A percentile compares a stretch with the other conserved stretches of the same genome.
Evolutionary conservation across 352 stramenopile genomes (phyloP).

Genomic region (Paralagenidium karlingii): DNA sequence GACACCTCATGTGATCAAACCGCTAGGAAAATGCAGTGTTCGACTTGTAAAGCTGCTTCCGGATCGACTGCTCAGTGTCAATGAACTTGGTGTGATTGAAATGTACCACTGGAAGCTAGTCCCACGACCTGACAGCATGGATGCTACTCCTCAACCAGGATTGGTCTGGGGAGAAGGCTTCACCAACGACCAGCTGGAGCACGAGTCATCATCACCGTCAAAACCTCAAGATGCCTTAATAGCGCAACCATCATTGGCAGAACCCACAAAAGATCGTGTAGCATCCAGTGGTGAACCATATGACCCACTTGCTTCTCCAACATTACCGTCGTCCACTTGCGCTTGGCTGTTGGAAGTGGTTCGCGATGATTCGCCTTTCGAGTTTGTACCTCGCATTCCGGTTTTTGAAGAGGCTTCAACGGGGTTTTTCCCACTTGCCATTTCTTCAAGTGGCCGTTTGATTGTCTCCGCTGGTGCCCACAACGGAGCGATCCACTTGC

Average conservation of each 20-base stretch:
- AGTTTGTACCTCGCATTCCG: slow-evolving; percentile 66
- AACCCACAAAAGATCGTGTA: too few relatives aligned
- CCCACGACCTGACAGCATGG: slow-evolving; percentile 10
- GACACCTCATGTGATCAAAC: slow-evolving; percentile 49
- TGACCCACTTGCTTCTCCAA: too few relatives aligned
- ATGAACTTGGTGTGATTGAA: slow-evolving; percentile 77
- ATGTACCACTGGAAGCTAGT: slow-evolving; percentile 75
- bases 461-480: slow-evolving; percentile 55
- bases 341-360: slow-evolving; percentile 58
- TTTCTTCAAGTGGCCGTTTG: slow-evolving; percentile 61
- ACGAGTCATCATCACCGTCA: too few relatives aligned
- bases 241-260: too few relatives aligned
- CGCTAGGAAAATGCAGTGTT: slow-evolving; percentile 37
- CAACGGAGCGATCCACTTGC: slow-evolving; percentile 62
- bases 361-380: slow-evolving; percentile 63
- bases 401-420: slow-evolving; percentile 32
- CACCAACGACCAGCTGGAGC: too few relatives aligned
- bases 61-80: slow-evolving; percentile 67
- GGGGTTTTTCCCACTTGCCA: slow-evolving; percentile 33
- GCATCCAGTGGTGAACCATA: too few relatives aligned
- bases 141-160: background rate
- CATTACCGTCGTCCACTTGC: slow-evolving; percentile 14
- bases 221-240: too few relatives aligned
- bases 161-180: background rate
- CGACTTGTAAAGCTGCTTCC: slow-evolving; percentile 57